Percentiles rank a stretch among this genome's conserved stretches.
These are phyloP conservation scores for Cercospora brassicicola DNA, from an alignment of 2,329 filamentous ascomycete species.

Conservation along the genomic window DNA sequence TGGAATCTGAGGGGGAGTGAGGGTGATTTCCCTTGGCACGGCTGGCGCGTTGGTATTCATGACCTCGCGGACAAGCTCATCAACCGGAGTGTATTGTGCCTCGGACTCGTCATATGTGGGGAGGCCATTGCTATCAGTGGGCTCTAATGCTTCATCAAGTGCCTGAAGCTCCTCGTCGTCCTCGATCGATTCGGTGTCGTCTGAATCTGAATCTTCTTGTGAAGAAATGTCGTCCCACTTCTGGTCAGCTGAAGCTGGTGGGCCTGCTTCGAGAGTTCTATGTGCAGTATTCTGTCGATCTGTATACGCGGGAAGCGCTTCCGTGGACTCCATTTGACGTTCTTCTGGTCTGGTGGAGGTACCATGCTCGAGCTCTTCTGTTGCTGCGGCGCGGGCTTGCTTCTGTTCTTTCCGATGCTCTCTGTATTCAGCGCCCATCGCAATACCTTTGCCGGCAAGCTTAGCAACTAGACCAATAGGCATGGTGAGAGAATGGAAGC, in stretches of 20 bases:
- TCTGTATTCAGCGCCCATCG: constrained; percentile 34
- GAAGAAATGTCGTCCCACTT: constrained; percentile 10
- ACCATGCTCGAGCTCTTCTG: constrained; percentile 11
- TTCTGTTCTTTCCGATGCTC: constrained; percentile 33
- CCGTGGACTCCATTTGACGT: not conserved
- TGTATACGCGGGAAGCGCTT: constrained; percentile 17
- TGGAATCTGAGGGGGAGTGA: constrained; percentile 32
- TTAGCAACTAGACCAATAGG: not conserved
- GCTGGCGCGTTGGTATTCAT: constrained; percentile 8
- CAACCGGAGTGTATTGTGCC: constrained; percentile 19
- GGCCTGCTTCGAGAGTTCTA: constrained; percentile 1
- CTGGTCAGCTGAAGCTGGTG: not conserved
- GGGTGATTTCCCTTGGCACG: not conserved
- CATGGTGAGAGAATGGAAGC: not conserved
- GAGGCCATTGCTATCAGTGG: constrained; percentile 21
- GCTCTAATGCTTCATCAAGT: constrained; percentile 34
- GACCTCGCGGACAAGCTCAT: constrained; percentile 32
- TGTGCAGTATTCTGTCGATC: not conserved
- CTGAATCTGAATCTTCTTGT: constrained; percentile 10
- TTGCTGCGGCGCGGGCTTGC: constrained; percentile 19
- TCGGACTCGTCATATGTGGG: constrained; percentile 35
- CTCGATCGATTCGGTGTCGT: constrained; percentile 24
- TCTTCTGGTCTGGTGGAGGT: not conserved
- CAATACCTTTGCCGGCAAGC: constrained; percentile 31
- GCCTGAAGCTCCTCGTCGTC: constrained; percentile 37